Percentiles rank a stretch among this genome's conserved stretches.
phyloP scores from a whole-genome alignment of 2,329 filamentous ascomycete species.

The Cytospora piceae region DNA sequence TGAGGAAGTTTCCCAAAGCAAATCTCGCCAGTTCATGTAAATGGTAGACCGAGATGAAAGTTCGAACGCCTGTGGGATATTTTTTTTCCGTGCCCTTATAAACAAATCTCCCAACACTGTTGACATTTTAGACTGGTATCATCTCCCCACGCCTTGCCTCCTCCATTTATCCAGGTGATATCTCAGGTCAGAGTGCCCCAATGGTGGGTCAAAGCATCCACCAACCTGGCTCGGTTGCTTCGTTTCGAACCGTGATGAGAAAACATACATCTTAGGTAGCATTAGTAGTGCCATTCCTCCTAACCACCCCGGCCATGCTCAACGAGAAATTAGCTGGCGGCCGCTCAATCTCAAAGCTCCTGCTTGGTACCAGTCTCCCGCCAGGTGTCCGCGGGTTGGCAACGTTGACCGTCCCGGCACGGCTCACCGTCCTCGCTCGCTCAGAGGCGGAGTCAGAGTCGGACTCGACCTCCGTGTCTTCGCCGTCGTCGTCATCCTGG shows the following conservation, averaged over 20 bases:
- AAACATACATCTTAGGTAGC: background rate
- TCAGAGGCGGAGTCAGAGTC: conserved; percentile 42
- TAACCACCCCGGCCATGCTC: conserved; percentile 39
- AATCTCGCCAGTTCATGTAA: background rate
- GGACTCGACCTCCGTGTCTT: conserved; percentile 44
- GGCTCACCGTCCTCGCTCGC: conserved; percentile 50
- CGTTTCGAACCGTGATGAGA: conserved; percentile 2
- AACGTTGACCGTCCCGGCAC: conserved; percentile 60
- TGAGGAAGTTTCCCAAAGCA: background rate
- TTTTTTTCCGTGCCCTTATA: background rate
- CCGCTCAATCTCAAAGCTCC: conserved; percentile 60
- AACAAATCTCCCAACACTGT: background rate
- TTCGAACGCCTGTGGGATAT: background rate
- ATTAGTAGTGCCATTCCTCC: conserved; percentile 26
- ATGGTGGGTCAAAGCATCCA: background rate
- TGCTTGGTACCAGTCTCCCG: conserved; percentile 55
- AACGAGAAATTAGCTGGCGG: conserved; percentile 41
- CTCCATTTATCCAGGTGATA: background rate
- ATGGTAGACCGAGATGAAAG: background rate
- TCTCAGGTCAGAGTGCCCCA: background rate
- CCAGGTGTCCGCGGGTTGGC: conserved; percentile 60
- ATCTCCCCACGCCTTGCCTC: background rate
- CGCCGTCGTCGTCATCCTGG: conserved; percentile 42
- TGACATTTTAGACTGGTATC: background rate
- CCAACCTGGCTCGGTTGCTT: background rate